These are phyloP conservation scores for Annulohypoxylon maeteangense DNA, from an alignment of 495 filamentous ascomycete genomes.

Conservation along the genomic window DNA sequence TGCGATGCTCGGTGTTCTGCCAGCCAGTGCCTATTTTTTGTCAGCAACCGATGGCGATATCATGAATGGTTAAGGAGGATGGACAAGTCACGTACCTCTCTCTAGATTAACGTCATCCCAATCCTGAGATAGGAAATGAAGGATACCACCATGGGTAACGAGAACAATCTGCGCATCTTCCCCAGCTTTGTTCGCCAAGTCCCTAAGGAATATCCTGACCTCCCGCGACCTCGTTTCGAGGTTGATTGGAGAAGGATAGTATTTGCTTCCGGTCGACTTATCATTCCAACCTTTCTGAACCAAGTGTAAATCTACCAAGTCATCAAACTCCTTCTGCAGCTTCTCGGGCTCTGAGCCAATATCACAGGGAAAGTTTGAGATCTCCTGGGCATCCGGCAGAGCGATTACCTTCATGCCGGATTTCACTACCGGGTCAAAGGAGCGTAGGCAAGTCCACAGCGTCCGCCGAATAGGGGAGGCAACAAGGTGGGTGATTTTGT, in stretches of 20 bases:
- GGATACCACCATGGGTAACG: slow-evolving; percentile 63
- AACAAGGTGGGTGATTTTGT: slow-evolving; percentile 74
- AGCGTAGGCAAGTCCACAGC: slow-evolving; percentile 79
- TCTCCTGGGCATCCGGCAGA: slow-evolving; percentile 85
- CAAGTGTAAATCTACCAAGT: slow-evolving; percentile 69
- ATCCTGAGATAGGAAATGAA: slow-evolving; percentile 82
- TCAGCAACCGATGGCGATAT: not conserved
- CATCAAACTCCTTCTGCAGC: slow-evolving; percentile 68
- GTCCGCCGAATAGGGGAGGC: slow-evolving; percentile 88
- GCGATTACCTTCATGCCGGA: slow-evolving; percentile 66
- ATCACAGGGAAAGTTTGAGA: slow-evolving; percentile 80
- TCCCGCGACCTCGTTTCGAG: slow-evolving; percentile 71
- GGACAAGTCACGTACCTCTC: slow-evolving; percentile 55
- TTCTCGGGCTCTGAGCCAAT: slow-evolving; percentile 68
- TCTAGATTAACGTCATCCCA: slow-evolving; percentile 71
- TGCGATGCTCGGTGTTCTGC: slow-evolving; percentile 84
- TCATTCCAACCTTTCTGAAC: slow-evolving; percentile 75
- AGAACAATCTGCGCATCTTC: slow-evolving; percentile 69
- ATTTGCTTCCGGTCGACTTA: slow-evolving; percentile 67
- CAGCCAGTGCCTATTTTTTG: slow-evolving; percentile 74
- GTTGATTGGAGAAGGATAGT: slow-evolving; percentile 65
- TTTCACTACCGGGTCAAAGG: slow-evolving; percentile 65
- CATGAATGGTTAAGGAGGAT: not conserved
- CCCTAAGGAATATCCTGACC: slow-evolving; percentile 75
- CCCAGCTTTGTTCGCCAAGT: slow-evolving; percentile 61